These are phyloP conservation scores for Elaeis guineensis DNA, from an alignment of 176 grass and related monocot species.

Conservation along the genomic window DNA sequence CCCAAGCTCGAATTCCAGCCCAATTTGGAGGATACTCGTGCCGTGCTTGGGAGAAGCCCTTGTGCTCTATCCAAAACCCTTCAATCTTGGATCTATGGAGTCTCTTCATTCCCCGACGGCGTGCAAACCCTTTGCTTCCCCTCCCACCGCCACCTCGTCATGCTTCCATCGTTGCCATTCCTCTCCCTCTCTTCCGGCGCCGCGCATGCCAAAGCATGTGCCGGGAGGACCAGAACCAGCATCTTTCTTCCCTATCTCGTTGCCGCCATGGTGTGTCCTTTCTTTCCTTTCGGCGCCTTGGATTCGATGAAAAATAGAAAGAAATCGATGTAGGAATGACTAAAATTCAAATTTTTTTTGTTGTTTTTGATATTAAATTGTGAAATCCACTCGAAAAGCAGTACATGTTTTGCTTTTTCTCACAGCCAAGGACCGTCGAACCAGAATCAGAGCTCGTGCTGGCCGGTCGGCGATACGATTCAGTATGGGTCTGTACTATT, in stretches of 20 bases:
- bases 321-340: background rate
- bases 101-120: conserved; percentile 11
- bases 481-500: too few relatives aligned
- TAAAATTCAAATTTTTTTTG: background rate
- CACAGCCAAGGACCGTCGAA: too few relatives aligned
- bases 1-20: too few relatives aligned
- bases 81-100: background rate
- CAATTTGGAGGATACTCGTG: conserved; percentile 32
- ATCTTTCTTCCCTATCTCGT: conserved; percentile 26
- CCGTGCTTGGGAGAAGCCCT: conserved; percentile 24
- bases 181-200: conserved; percentile 28
- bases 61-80: background rate
- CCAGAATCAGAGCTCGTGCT: too few relatives aligned
- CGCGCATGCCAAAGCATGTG: background rate
- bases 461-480: too few relatives aligned
- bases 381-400: background rate
- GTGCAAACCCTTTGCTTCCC: background rate
- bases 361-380: background rate
- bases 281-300: background rate
- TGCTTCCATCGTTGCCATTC: conserved; percentile 10
- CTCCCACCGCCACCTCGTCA: conserved; percentile 4
- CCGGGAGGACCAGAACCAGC: conserved; percentile 21
- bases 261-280: conserved; percentile 33
- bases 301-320: background rate
- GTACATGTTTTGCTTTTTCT: background rate